Conservation (phyloP, 495 filamentous ascomycete species). For the Parathielavia appendiculata region DNA sequence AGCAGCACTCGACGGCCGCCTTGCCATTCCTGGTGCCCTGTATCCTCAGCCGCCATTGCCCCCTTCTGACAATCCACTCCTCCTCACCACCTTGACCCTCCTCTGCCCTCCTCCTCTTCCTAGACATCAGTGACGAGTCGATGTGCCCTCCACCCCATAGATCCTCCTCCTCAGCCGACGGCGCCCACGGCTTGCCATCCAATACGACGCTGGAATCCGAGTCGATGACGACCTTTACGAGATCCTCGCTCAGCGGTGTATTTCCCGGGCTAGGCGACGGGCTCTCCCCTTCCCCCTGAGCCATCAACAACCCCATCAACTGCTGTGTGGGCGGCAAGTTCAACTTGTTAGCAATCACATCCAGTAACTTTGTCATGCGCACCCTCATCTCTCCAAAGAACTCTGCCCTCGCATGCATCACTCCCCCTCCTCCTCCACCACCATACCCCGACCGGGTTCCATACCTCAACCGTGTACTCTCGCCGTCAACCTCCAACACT, state of each 20-base stretch:
- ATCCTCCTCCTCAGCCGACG: neutral
- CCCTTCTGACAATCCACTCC: conserved; percentile 69
- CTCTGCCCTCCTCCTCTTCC: conserved; percentile 50
- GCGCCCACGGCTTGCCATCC: conserved; percentile 54
- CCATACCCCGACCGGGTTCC: conserved; percentile 37
- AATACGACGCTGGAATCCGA: conserved; percentile 63
- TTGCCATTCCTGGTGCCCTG: conserved; percentile 48
- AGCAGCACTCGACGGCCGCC: conserved; percentile 57
- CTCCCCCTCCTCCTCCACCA: neutral
- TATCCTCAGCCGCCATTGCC: conserved; percentile 77
- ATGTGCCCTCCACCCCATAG: neutral
- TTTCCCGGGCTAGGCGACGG: conserved; percentile 63
- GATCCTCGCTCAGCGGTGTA: conserved; percentile 64
- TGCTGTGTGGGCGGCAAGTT: conserved; percentile 59
- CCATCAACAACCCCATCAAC: conserved; percentile 61
- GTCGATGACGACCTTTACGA: conserved; percentile 62
- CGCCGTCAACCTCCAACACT: conserved; percentile 71
- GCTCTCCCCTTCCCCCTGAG: conserved; percentile 44
- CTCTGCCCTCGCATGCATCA: conserved; percentile 42
- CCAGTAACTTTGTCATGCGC: conserved; percentile 66
- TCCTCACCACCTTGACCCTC: conserved; percentile 21
- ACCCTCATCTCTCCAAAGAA: conserved; percentile 66
- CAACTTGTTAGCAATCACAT: conserved; percentile 76
- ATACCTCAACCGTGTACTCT: conserved; percentile 61
- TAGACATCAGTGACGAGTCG: conserved; percentile 24